Evolutionary conservation across 768 basidiomycete species (phyloP), one percentile per base, ranked within the genome.

Genomic region (Trametes maxima): DNA sequence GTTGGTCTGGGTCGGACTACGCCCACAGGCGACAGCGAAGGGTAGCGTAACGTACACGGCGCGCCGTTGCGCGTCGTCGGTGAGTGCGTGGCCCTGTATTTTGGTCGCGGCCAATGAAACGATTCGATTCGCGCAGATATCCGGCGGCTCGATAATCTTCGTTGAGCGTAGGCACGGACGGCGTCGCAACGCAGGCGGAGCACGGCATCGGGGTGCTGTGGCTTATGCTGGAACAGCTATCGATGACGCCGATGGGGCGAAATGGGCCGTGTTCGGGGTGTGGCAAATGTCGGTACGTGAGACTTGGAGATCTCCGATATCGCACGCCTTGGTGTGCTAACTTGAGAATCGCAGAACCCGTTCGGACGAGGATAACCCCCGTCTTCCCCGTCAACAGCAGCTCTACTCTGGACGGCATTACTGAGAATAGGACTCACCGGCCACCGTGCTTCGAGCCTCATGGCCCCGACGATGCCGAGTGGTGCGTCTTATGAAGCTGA

Each of bases 81-180:
- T 24, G 22, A 37, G 56, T 37, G 19, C 17, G 48, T 19, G 43
- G 40, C 42, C 7, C n/a, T 11, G 39, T 57, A 49, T 42, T 40
- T 50, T 57, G n/a, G 56, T n/a, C 56, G 24, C 25, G 19, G 56
- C 47, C 56, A 49, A 57, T 57, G 47, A 21, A 22, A 14, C 21
- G 28, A 33, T 33, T 33, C 28, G 28, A 33, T 33, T 14, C 51
- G 1, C 51, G 51, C 51, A 22, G 37, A 24, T 24, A 13, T 17
- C 49, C 51, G 51, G 13, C 8, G 22, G 11, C 11, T 36, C 40
- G 51, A 36, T 16, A 22, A 16, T 2, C 6, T 13, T 21, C 21
- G 49, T 2, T 19, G 10, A 33, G 28, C 40, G 40, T 21, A 22
- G 14, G 21, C 17, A 39, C 21, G 19, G 35, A 16, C 10, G 33